Base-by-base conservation (phyloP, 2,329 filamentous ascomycete species). In the Sporothrix schenckii region DNA sequence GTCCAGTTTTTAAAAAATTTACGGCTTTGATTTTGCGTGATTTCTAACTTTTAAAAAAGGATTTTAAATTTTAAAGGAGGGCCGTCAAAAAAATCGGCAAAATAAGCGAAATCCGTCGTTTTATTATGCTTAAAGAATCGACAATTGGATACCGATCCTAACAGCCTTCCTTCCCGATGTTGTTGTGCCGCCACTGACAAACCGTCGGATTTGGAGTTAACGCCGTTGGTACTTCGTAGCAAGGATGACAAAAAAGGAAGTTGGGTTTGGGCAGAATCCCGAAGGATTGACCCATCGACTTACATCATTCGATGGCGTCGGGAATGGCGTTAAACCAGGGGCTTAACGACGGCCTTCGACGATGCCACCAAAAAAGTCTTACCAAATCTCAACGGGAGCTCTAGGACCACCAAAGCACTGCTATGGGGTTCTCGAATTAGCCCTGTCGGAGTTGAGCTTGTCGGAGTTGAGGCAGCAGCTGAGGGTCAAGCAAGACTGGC, bases 301-400 rank as follows among this genome's bases (percentile, higher is more conserved):
- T 63, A 47, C 39, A 63, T 7, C n/a, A 44, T 13, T 16, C 58
- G 58, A 27, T 63, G 44, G 61, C 44, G 44, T 66, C 44, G 61
- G 47, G 16, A 65, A 65, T 65, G 60, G 60, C 41, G 41, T 65
- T 65, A 65, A 65, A 50, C 41, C 19, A 39, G 44, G 41, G 61
- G 44, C 61, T 66, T 66, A 52, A 50, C 61, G 34, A 52, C 61
- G 44, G 47, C 44, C 4, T 34, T 66, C 24, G 16, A 50, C 41
- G 30, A 44, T 13, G 44, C 60, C 24, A 9, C 24, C 24, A 34
- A 44, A 19, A 66, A 47, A n/a, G 34, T 9, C 34, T 34, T 34
- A 34, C 34, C 34, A 34, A 34, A 34, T 34, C 34, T 7, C 34
- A 34, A 34, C 7, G 34, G 34, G 6, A 34, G 34, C 34, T 34